Evolutionary conservation across 208 protist genomes (phyloP), one percentile per base, ranked within the genome.

Genomic region (Acanthamoeba royreba): DNA sequence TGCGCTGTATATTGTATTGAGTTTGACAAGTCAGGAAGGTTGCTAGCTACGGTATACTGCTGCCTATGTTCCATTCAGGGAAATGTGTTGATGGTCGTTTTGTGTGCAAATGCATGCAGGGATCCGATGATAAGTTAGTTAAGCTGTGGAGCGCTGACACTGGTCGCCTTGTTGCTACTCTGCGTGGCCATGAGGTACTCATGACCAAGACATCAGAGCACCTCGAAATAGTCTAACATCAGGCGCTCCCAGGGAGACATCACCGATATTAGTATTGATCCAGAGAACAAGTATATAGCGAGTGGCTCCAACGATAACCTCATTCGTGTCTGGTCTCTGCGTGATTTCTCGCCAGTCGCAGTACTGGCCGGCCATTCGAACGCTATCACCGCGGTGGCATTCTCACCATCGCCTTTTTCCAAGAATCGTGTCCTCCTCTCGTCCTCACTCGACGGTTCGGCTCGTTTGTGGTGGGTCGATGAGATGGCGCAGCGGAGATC

Each of bases 1-100:
- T 92, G 61, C 45, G 61, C 87, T 46, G 87, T 92, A 3, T 92
- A 92, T n/a, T 92, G 87, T 61, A 79, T 92, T 22, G 87, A 92
- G 58, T 92, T 92, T 69, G 87, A 92, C 38, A 47, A 58, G 33
- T 72, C 87, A 25, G 87, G 87, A 25, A 52, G 43, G n/a, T 40
- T 72, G 25, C 38, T 92, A n/a, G 53, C 47, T n/a, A 92, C 87
- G 5, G 83, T 90, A 66, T 0, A 33, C 2, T 13, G 25, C 49
- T 53, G 11, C 5, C 79, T 19, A 58, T 47, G 9, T n/a, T n/a
- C n/a, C n/a, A n/a, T n/a, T n/a, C n/a, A n/a, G n/a, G n/a, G n/a
- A n/a, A n/a, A n/a, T n/a, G n/a, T n/a, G n/a, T n/a, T n/a, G n/a
- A n/a, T n/a, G n/a, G n/a, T n/a, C n/a, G n/a, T n/a, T n/a, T n/a